Base-by-base conservation (phyloP, 148 eudicot genomes). In the Rhododendron kiyosumense region DNA sequence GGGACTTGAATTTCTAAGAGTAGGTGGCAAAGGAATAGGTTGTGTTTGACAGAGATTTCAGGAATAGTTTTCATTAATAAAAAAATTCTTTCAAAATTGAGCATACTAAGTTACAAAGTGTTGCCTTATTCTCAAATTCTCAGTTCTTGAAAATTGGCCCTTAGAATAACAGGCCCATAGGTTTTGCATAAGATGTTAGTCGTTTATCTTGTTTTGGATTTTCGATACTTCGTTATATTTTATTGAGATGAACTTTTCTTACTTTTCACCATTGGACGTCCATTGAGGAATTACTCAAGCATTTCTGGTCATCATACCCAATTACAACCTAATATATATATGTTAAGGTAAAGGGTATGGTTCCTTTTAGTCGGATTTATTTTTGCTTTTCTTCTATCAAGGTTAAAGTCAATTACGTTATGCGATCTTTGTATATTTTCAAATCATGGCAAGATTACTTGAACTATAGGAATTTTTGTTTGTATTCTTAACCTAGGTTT, bases 221-320 rank as follows among this genome's bases (percentile, higher is more conserved):
- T 73, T 28, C 20, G 71, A 14, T 15, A 15, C 74, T 73, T 61
- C 30, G 51, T 54, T 30, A 13, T 54, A 82, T n/a, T 81, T 49
- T 69, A 54, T 38, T 48, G 69, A 34, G 67, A 63, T 61, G n/a
- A 48, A 75, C 67, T 77, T 84, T n/a, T 52, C 76, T 88, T 89
- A 41, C 81, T 78, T 92, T 92, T 86, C 93, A 96, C 98, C 97
- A 96, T 83, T 96, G 98, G 97, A 93, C 94, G 51, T 91, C 96
- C 18, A 93, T 97, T 86, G 98, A 97, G 91, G 99, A 97, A 89
- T 87, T 97, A 89, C 86, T 97, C 69, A 97, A 97, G 88, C 99
- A 97, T 89, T 97, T 95, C 84, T 97, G 99, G 99, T 94, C 98
- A 86, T 95, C 99, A 54, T 97, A 95, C 86, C 99, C 99, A 48